Evolutionary conservation across 2,329 filamentous ascomycete species (phyloP), one percentile per base, ranked within the genome.

Genomic region (Pseudogymnoascus sp.): DNA sequence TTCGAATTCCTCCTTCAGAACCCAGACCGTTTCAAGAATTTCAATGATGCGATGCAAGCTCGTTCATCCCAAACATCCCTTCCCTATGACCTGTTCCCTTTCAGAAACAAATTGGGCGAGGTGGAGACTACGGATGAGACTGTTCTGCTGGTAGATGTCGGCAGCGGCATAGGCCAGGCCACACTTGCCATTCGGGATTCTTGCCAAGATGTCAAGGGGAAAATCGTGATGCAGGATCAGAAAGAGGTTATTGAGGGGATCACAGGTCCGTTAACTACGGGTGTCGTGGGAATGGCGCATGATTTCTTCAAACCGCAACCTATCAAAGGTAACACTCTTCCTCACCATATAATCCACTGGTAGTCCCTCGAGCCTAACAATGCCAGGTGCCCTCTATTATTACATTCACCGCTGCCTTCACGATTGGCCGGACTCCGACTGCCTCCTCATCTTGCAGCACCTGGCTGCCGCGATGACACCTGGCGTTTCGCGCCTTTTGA

Each of bases 401-500:
- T 74, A 70, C 63, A 64, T 72, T n/a, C 70, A 70, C 39, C 65
- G 64, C 2, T 67, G 75, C 23, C 67, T 76, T n/a, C 74, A 76
- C 56, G 73, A 76, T 60, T 76, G 73, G 72, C 65, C 70, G 0
- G 72, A 76, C 45, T 63, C 64, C 13, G 65, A 68, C 5, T 69
- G 68, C 0, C 15, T 63, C 3, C 33, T 61, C 12, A 75, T 76
- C 23, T 62, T 76, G 8, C 61, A 63, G 18, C 66, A 74, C 10
- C 61, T 72, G 5, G 63, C 60, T 8, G 65, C 65, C 12, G 67
- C 66, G 13, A 70, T 75, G 68, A 67, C 63, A 28, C 66, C 63
- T 2, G 67, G 65, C 1, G 65, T 66, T 26, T 69, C 67, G 3
- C 60, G 60, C 2, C 56, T 71, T 12, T 52, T 71, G 5, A 67